Conservation (phyloP, 148 eudicot species). For the Selenicereus undatus region DNA sequence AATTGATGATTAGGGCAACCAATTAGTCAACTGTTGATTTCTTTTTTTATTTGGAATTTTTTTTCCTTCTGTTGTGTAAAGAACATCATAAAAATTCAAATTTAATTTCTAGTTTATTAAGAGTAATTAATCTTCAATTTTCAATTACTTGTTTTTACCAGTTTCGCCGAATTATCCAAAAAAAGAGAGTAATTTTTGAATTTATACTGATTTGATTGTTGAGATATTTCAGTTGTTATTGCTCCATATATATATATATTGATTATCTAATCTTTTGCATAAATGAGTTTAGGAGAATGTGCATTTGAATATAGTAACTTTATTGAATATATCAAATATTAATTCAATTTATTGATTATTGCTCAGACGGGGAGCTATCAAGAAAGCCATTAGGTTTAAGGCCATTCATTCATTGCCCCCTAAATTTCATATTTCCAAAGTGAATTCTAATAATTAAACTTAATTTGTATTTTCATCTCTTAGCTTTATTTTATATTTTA, state of each 20-base stretch:
- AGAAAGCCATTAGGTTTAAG: no score
- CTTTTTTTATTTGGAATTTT: neutral
- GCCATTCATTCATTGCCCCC: no score
- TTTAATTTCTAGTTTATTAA: neutral
- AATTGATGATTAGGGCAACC: neutral
- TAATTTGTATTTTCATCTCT: neutral
- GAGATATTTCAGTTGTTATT: no score
- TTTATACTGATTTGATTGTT: neutral
- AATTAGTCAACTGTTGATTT: neutral
- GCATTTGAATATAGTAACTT: neutral
- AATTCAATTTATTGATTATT: no score
- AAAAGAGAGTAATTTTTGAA: no score
- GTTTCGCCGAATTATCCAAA: no score
- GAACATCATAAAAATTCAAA: neutral
- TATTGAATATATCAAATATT: no score
- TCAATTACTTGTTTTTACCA: no score
- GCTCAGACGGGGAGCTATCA: neutral
- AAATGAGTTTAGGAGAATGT: neutral
- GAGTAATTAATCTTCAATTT: neutral
- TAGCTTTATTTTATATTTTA: no score
- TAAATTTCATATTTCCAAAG: no score
- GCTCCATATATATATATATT: no score
- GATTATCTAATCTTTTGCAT: neutral
- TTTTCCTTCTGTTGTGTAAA: neutral
- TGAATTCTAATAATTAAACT: neutral